Percentiles rank a stretch among this genome's conserved stretches.
Evolutionary conservation across 2,329 filamentous ascomycete species (phyloP).

Genomic region (Aspergillus cejpii): DNA sequence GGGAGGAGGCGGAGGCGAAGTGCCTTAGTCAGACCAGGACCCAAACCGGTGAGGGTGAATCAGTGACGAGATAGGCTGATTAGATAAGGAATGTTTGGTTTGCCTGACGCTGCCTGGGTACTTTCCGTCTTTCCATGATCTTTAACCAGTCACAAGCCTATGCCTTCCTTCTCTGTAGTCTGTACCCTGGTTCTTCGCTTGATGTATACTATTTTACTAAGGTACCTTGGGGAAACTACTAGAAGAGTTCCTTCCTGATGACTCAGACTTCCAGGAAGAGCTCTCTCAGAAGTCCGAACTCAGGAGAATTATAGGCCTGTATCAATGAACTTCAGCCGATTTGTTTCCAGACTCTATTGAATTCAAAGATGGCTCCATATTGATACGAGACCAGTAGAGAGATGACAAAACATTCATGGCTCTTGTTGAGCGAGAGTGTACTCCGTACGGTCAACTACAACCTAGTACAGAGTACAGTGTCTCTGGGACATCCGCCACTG

Average conservation of each 20-base stretch:
- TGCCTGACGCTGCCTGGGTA: too few relatives aligned
- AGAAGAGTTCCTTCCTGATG: conserved; percentile 11
- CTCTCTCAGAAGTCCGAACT: neutral
- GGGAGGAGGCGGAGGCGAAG: conserved; percentile 24
- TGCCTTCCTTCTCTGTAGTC: neutral
- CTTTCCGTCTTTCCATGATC: conserved; percentile 14
- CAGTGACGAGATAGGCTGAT: conserved; percentile 26
- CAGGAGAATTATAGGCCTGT: too few relatives aligned
- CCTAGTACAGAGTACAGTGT: too few relatives aligned
- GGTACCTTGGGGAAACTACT: conserved; percentile 16
- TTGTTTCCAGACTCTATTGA: too few relatives aligned
- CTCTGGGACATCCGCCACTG: conserved; percentile 24
- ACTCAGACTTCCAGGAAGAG: conserved; percentile 1
- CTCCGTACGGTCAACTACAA: too few relatives aligned
- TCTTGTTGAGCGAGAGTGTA: too few relatives aligned
- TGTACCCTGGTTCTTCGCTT: too few relatives aligned
- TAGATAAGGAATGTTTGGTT: conserved; percentile 16
- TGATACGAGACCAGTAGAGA: too few relatives aligned
- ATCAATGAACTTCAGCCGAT: too few relatives aligned
- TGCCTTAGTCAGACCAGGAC: conserved; percentile 21
- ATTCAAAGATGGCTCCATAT: too few relatives aligned
- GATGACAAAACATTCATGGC: too few relatives aligned
- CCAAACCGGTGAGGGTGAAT: conserved; percentile 7
- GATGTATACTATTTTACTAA: too few relatives aligned
- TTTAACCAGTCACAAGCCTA: conserved; percentile 3